These are phyloP conservation scores for Sugiyamaella floridensis DNA, from an alignment of 805 yeast species.

Conservation along the genomic window DNA sequence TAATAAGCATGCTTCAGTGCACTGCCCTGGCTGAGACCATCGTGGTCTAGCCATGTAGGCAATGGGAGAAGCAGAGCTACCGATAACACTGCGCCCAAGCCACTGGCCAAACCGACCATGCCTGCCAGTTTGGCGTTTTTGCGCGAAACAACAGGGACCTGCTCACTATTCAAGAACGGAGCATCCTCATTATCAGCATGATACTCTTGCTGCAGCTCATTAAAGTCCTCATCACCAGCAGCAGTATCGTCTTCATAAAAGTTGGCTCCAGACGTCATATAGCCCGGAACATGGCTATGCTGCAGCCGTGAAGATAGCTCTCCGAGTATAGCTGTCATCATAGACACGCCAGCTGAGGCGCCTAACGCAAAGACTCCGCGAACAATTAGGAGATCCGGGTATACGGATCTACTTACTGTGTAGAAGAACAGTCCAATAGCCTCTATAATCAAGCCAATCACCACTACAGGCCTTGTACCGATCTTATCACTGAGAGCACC, in stretches of 20 bases:
- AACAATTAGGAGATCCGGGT: constrained; percentile 45
- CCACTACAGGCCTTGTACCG: constrained; percentile 47
- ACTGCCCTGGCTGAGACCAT: constrained; percentile 23
- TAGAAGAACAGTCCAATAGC: constrained; percentile 45
- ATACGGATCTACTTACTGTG: constrained; percentile 40
- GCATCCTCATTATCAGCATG: not conserved
- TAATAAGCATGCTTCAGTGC: constrained; percentile 45
- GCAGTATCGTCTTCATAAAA: constrained; percentile 14
- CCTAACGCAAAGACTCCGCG: constrained; percentile 58
- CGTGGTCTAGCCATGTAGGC: constrained; percentile 43
- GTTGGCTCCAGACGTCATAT: not conserved
- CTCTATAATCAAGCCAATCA: constrained; percentile 42
- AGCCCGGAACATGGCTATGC: constrained; percentile 4
- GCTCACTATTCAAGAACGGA: constrained; percentile 1
- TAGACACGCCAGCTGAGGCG: constrained; percentile 46
- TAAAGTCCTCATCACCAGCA: constrained; percentile 2
- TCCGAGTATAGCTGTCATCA: constrained; percentile 54
- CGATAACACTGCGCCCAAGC: constrained; percentile 61
- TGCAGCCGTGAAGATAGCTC: constrained; percentile 41
- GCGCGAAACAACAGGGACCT: constrained; percentile 10
- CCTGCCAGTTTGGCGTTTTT: constrained; percentile 54
- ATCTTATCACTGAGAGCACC: constrained; percentile 59
- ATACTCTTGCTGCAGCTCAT: not conserved
- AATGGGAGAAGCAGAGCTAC: constrained; percentile 50
- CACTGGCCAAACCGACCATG: constrained; percentile 53